These are phyloP conservation scores for Phytomonas francai DNA, from an alignment of 208 protist species.

Conservation along the genomic window DNA sequence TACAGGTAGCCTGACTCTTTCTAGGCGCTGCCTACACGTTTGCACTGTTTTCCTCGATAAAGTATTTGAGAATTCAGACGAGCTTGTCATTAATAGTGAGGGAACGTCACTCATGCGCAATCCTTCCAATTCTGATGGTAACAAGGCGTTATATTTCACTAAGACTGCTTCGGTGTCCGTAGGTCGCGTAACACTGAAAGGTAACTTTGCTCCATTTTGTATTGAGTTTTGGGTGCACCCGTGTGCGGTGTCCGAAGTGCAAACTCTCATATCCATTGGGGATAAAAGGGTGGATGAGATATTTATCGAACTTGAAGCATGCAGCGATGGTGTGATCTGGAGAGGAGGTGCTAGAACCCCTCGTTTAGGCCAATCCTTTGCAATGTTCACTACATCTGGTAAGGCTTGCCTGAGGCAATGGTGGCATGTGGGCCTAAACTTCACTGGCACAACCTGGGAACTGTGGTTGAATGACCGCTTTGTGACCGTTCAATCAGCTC, in stretches of 20 bases:
- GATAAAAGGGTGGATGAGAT: conserved; percentile 81
- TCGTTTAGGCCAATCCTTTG: conserved; percentile 68
- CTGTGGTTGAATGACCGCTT: conserved; percentile 65
- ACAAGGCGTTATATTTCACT: conserved; percentile 66
- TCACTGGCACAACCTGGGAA: conserved; percentile 76
- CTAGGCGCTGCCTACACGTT: background rate
- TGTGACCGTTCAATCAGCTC: conserved; percentile 30
- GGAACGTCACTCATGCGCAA: conserved; percentile 22
- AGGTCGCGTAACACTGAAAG: conserved; percentile 65
- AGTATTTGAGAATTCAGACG: conserved; percentile 3
- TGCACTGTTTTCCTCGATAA: background rate
- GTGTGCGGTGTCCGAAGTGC: conserved; percentile 46
- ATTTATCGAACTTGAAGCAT: conserved; percentile 64
- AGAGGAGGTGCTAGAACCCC: conserved; percentile 69
- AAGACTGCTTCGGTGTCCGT: conserved; percentile 37
- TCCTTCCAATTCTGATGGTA: conserved; percentile 5
- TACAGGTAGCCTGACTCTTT: background rate
- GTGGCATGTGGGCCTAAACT: conserved; percentile 88
- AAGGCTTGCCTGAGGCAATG: conserved; percentile 59
- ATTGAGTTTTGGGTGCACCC: conserved; percentile 85
- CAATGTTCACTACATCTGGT: conserved; percentile 27
- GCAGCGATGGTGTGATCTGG: conserved; percentile 65
- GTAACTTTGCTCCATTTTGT: conserved; percentile 77
- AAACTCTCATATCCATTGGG: conserved; percentile 72
- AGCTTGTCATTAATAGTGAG: conserved; percentile 9